Conservation (phyloP, 768 basidiomycete genomes). For the Asterophora lycoperdoides region DNA sequence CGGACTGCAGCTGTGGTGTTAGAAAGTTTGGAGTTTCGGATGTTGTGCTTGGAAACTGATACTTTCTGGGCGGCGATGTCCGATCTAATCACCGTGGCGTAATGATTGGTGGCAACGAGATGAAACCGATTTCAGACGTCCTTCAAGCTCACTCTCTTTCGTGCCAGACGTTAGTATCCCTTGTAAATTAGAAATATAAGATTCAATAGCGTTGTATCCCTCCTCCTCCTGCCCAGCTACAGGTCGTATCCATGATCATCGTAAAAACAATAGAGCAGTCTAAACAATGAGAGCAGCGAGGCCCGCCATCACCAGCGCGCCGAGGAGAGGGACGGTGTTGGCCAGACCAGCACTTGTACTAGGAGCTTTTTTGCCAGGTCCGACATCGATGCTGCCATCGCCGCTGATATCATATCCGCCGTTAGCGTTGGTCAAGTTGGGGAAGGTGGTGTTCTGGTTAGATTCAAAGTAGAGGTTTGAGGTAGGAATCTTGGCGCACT, state of each 20-base stretch:
- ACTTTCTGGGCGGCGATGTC: conserved; percentile 16
- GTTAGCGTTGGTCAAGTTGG: conserved; percentile 38
- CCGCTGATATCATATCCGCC: conserved; percentile 36
- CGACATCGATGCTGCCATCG: conserved; percentile 31
- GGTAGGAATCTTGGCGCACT: conserved; percentile 63
- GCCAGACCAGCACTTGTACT: conserved; percentile 7
- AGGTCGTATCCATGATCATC: conserved; percentile 12
- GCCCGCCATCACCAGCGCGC: conserved; percentile 9
- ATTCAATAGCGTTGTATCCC: conserved; percentile 7
- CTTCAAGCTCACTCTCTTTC: neutral
- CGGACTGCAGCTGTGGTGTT: neutral
- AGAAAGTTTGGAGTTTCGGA: neutral
- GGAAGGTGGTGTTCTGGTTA: conserved; percentile 67
- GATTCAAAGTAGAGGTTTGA: conserved; percentile 82
- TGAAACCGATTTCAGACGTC: neutral
- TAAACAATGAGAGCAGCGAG: conserved; percentile 11
- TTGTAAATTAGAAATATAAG: conserved; percentile 1
- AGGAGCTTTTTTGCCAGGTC: neutral
- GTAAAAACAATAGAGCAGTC: conserved; percentile 8
- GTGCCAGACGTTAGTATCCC: neutral
- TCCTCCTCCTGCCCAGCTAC: conserved; percentile 7
- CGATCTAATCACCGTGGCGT: conserved; percentile 11
- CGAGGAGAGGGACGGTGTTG: conserved; percentile 10
- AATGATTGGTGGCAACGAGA: neutral
- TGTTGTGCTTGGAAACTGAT: neutral